Conservation (phyloP, 495 filamentous ascomycete species). For the Chaetomium fimeti region DNA sequence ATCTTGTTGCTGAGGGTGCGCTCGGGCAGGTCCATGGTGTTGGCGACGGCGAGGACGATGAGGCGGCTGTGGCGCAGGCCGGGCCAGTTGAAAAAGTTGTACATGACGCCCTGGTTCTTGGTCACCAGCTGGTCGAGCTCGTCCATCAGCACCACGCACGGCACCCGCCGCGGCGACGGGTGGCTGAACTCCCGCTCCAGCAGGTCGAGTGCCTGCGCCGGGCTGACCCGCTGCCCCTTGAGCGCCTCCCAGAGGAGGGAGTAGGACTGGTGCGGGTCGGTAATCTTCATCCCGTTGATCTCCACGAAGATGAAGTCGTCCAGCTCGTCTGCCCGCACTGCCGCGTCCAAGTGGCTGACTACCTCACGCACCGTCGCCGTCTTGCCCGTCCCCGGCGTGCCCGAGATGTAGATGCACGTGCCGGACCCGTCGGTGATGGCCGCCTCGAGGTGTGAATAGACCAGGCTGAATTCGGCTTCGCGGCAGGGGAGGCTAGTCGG, state of each 20-base stretch:
- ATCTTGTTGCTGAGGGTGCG: slow-evolving; percentile 98
- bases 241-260: slow-evolving; percentile 94
- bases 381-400: slow-evolving; percentile 97
- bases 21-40: slow-evolving; percentile 99
- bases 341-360: slow-evolving; percentile 78
- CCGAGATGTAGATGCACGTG: slow-evolving; percentile 98
- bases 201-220: slow-evolving; percentile 85
- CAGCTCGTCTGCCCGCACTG: slow-evolving; percentile 84
- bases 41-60: slow-evolving; percentile 95
- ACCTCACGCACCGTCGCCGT: slow-evolving; percentile 98
- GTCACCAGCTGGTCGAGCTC: slow-evolving; percentile 98
- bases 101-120: slow-evolving; percentile 98
- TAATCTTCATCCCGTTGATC: slow-evolving; percentile 99
- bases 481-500: slow-evolving; percentile 87
- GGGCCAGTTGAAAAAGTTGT: slow-evolving; percentile 99
- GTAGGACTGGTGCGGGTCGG: slow-evolving; percentile 96
- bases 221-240: slow-evolving; percentile 87
- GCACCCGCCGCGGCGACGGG: slow-evolving; percentile 84
- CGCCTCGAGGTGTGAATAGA: slow-evolving; percentile 89
- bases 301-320: slow-evolving; percentile 99
- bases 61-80: slow-evolving; percentile 82
- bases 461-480: slow-evolving; percentile 83
- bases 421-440: slow-evolving; percentile 93
- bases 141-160: slow-evolving; percentile 98
- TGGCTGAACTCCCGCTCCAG: slow-evolving; percentile 88